Evolutionary conservation across 2,329 filamentous ascomycete genomes (phyloP), one percentile per base, ranked within the genome.

Genomic region (Colletotrichum trifolii): DNA sequence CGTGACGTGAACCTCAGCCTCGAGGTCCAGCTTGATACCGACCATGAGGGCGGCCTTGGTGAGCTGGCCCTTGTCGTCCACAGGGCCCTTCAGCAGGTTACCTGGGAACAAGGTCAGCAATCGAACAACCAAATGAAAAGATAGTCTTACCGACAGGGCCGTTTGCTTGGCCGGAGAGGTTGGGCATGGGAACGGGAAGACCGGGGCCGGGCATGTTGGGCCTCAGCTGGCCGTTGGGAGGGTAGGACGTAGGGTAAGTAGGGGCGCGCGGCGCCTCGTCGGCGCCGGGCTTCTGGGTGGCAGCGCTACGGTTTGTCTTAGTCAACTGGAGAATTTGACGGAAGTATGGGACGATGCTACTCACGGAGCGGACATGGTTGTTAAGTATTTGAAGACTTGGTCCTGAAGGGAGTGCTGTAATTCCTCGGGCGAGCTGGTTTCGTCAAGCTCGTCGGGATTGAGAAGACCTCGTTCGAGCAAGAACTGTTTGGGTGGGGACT

Each of bases 11-110:
- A 89, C 84, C 73, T 89, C 86, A 12, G 86, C 86, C 73, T 89
- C 86, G 17, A 89, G 76, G 72, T 89, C 87, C 40, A 89, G 79
- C 79, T 89, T 88, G 78, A 89, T 88, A 61, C 86, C 86, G 43
- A 89, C 79, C 69, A 88, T 79, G 46, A 89, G 78, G 1, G 84
- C 85, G 7, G 87, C 84, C 48, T 83, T 75, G 75, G 87, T 89
- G 62, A 84, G 79, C 70, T 85, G 83, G 65, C 87, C 86, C 60
- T 87, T 76, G 39, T 85, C 82, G 66, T 87, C 85, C 40, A 82
- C 82, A 12, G 86, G 81, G n/a, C 86, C 86, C 73, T 83, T 84
- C 68, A 89, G 82, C 39, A 88, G 81, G 69, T 82, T 78, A 58
- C 84, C 83, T 47, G 11, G 1, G 8, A 35, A 17, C 2, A 38